Base-by-base conservation (phyloP, 2,329 filamentous ascomycete species). In the Apiospora aurea region DNA sequence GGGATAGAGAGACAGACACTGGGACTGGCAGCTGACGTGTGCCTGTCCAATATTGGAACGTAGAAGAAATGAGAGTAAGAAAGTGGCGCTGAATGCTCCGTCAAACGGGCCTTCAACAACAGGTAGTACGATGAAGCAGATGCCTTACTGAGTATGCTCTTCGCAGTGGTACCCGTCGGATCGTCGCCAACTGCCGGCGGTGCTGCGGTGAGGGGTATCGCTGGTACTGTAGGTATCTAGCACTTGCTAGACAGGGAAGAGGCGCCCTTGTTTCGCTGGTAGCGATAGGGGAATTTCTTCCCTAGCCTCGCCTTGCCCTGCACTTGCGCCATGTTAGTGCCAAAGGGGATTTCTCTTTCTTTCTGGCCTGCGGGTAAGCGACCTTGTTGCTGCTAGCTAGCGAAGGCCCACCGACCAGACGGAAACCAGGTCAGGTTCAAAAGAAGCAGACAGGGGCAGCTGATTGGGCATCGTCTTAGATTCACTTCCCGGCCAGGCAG, bases 111-210 rank as follows among this genome's bases (percentile, higher is more conserved):
- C 29, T 34, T 38, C 29, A 34, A 34, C 29, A 34, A 34, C 1
- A 61, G 18, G n/a, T 51, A n/a, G 49, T 14, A 64, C 21, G 16
- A 29, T 61, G 16, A 61, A 38, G 34, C 34, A 38, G 53, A 16
- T 18, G 16, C 26, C 16, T 21, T 21, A 21, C 34, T 38, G 53
- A 61, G 53, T 61, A 57, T 34, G 26, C 53, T 18, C 53, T 21
- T 18, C 43, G 24, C 43, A 68, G 66, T 46, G 47, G 14, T 29
- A 68, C 24, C 43, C 24, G 66, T 44, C 21, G 41, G 67, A 69
- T 69, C 44, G 67, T 49, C 67, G 68, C 43, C 68, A 69, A 69
- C 68, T 69, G 68, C 68, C 68, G 68, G 68, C n/a, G 34, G 43
- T 51, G 49, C 53, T 41, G 68, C 47, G 38, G 29, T 69, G 68